These are phyloP conservation scores for Tieghemostelium lacteum DNA, from an alignment of 78 protist species.

Conservation along the genomic window DNA sequence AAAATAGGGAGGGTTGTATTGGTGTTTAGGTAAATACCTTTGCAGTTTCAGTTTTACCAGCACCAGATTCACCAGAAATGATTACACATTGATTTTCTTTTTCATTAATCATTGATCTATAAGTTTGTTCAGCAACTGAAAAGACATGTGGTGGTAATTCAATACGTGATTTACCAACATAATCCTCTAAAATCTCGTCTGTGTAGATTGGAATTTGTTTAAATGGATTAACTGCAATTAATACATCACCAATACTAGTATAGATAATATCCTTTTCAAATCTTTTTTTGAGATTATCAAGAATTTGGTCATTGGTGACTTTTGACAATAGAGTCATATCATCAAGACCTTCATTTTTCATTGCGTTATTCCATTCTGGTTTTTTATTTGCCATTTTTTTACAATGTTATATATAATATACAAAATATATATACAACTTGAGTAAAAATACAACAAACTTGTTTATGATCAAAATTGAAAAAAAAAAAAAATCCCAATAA, in stretches of 20 bases:
- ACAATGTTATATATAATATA: too few species aligned
- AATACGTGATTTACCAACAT: constrained; percentile 82
- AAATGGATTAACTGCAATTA: constrained; percentile 94
- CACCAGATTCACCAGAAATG: constrained; percentile 95
- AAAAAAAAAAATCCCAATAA: too few species aligned
- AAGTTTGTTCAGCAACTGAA: constrained; percentile 85
- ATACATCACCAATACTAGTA: constrained; percentile 90
- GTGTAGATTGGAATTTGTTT: constrained; percentile 62
- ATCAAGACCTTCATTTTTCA: constrained; percentile 84
- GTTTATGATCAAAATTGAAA: too few species aligned
- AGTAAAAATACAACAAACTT: too few species aligned
- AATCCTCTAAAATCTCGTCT: constrained; percentile 53
- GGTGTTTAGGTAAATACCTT: neutral
- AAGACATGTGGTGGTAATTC: constrained; percentile 92
- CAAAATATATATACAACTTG: too few species aligned
- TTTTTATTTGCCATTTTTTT: constrained; percentile 45
- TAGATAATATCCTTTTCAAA: constrained; percentile 88
- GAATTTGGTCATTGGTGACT: constrained; percentile 84
- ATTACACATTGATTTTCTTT: constrained; percentile 87
- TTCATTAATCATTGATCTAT: constrained; percentile 82
- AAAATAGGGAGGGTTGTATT: constrained; percentile 16
- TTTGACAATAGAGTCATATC: constrained; percentile 90
- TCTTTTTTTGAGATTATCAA: constrained; percentile 85
- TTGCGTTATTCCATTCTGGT: constrained; percentile 78
- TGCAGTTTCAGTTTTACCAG: constrained; percentile 90